These are phyloP conservation scores for Clathrospora elynae DNA, from an alignment of 2,329 filamentous ascomycete genomes.

Conservation along the genomic window DNA sequence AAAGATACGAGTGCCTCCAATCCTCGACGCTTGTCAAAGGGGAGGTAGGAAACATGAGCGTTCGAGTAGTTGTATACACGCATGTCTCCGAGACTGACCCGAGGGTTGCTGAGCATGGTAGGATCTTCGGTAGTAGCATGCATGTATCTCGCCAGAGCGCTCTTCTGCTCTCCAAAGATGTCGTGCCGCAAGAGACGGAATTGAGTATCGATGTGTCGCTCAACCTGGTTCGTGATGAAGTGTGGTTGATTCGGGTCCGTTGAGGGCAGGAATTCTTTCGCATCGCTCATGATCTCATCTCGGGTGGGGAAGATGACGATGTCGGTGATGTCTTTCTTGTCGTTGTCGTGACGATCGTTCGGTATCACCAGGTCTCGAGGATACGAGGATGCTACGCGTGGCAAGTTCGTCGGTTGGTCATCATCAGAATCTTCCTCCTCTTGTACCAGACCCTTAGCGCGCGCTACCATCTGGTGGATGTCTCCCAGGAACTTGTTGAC, in stretches of 20 bases:
- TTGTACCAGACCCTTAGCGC: conserved; percentile 21
- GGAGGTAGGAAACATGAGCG: conserved; percentile 20
- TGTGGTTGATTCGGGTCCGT: conserved; percentile 34
- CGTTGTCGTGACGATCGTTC: conserved; percentile 38
- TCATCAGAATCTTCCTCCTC: conserved; percentile 2
- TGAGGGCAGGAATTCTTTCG: conserved; percentile 44
- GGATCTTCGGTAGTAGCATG: conserved; percentile 11
- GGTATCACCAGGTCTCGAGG: conserved; percentile 27
- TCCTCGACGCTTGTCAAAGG: conserved; percentile 17
- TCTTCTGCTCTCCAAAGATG: conserved; percentile 37
- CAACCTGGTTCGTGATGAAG: conserved; percentile 22
- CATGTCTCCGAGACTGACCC: conserved; percentile 20
- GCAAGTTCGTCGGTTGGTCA: background rate
- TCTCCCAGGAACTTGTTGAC: conserved; percentile 6
- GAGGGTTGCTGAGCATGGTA: conserved; percentile 7
- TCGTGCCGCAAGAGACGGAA: conserved; percentile 43
- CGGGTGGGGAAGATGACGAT: conserved; percentile 40
- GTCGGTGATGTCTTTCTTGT: conserved; percentile 33
- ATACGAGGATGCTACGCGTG: conserved; percentile 20
- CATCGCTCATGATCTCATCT: conserved; percentile 44
- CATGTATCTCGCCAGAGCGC: conserved; percentile 23
- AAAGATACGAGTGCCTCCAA: conserved; percentile 29
- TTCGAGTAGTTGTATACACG: conserved; percentile 24
- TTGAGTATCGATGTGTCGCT: conserved; percentile 40
- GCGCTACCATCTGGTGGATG: conserved; percentile 17